A percentile compares a stretch with the other conserved stretches of the same genome.
These are phyloP conservation scores for Suhomyces guaymorum DNA, from an alignment of 1,139 yeast genomes.

Conservation along the genomic window DNA sequence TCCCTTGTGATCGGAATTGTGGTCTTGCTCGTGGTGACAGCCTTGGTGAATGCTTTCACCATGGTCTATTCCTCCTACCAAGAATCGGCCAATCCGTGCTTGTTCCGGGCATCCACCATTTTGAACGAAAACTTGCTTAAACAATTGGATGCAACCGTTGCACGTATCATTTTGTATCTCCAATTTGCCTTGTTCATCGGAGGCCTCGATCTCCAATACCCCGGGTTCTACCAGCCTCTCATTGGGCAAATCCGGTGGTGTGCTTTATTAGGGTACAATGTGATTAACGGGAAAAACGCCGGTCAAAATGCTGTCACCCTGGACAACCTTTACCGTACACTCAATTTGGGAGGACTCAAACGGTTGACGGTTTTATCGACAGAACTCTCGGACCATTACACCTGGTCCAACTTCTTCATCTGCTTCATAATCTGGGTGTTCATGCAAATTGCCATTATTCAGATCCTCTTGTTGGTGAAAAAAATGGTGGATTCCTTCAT, in stretches of 20 bases:
- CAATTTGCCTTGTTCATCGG: conserved; percentile 62
- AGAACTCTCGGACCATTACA: conserved; percentile 24
- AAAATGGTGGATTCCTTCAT: conserved; percentile 16
- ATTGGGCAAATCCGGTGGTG: conserved; percentile 42
- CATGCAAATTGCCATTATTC: conserved; percentile 25
- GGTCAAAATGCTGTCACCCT: conserved; percentile 12
- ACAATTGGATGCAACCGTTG: conserved; percentile 57
- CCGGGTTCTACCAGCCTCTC: conserved; percentile 65
- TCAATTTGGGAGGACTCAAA: conserved; percentile 34
- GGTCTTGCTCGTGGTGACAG: conserved; percentile 43
- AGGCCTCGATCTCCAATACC: conserved; percentile 57
- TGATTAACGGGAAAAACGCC: conserved; percentile 14
- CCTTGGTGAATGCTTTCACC: conserved; percentile 43
- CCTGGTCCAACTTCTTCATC: conserved; percentile 50
- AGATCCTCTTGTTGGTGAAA: conserved; percentile 24
- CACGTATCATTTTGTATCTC: conserved; percentile 50
- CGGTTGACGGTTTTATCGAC: conserved; percentile 32
- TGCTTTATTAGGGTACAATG: conserved; percentile 34
- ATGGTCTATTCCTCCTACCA: conserved; percentile 58
- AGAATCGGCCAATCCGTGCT: conserved; percentile 59
- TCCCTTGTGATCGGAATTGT: conserved; percentile 44
- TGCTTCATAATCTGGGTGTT: conserved; percentile 33
- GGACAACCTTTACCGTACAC: conserved; percentile 40
- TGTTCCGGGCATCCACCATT: conserved; percentile 59
- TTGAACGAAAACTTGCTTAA: conserved; percentile 58